A percentile compares a stretch with the other conserved stretches of the same genome.
phyloP scores from a whole-genome alignment of 305 asterid genomes.

The Euphrasia arctica region DNA sequence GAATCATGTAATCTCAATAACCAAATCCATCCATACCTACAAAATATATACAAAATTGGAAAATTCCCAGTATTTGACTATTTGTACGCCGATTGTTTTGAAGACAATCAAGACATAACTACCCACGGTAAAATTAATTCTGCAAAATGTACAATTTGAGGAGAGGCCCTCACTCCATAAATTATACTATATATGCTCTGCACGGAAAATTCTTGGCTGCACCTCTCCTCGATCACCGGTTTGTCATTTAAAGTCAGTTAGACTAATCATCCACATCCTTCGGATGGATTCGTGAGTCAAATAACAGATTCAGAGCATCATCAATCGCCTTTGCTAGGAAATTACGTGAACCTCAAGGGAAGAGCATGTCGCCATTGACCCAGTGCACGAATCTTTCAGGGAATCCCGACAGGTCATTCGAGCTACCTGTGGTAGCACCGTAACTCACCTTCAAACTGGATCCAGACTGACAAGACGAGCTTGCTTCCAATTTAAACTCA shows the following conservation, averaged over 20 bases:
- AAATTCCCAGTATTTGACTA: conserved; percentile 14
- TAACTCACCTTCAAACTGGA: conserved; percentile 54
- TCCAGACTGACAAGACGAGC: conserved; percentile 40
- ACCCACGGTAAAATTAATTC: conserved; percentile 28
- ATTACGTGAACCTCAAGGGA: conserved; percentile 36
- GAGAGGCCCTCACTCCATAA: conserved; percentile 8
- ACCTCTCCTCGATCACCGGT: neutral
- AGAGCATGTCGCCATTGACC: conserved; percentile 57
- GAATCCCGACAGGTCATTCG: conserved; percentile 32
- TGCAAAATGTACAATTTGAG: conserved; percentile 43
- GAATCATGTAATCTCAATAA: conserved; percentile 4
- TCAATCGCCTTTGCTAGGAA: conserved; percentile 6
- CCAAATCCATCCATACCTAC: neutral
- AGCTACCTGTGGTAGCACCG: conserved; percentile 26
- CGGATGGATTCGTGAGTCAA: conserved; percentile 41
- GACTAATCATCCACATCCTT: conserved; percentile 51
- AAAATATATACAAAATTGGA: conserved; percentile 32
- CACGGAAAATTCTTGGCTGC: conserved; percentile 30
- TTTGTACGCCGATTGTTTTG: conserved; percentile 10
- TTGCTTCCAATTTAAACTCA: conserved; percentile 42
- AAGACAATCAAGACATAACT: conserved; percentile 9
- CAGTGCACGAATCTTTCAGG: conserved; percentile 65
- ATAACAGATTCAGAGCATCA: conserved; percentile 12
- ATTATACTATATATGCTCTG: conserved; percentile 24
- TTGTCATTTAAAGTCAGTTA: conserved; percentile 29